phyloP scores from a whole-genome alignment of 139 green algal genomes.

The Chlamydomonas urium region DNA sequence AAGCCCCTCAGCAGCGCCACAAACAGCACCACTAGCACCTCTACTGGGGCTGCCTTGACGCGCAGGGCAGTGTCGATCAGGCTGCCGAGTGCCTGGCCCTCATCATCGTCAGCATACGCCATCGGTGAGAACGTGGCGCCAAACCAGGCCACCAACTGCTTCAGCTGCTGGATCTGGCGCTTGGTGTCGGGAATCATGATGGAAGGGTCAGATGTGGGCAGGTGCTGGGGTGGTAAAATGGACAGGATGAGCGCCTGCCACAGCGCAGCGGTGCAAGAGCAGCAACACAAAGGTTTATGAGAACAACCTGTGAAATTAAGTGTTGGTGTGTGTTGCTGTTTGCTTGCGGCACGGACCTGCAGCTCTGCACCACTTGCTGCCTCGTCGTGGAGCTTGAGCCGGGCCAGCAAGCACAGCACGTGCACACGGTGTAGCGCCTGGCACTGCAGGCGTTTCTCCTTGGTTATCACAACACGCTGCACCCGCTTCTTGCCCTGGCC shows the following conservation, averaged over 20 bases:
- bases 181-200: neutral
- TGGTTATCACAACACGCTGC: neutral
- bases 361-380: neutral
- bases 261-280: too few species aligned
- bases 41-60: slow-evolving; percentile 15
- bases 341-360: neutral
- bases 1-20: slow-evolving; percentile 63
- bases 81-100: neutral
- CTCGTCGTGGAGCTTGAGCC: neutral
- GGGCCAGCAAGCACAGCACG: slow-evolving; percentile 1
- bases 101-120: neutral
- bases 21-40: slow-evolving; percentile 67
- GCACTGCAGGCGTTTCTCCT: neutral
- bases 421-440: neutral
- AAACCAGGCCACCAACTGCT: neutral
- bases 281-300: neutral
- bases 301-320: neutral
- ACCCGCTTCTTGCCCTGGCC: neutral
- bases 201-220: neutral
- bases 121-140: neutral
- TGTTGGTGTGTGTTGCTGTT: neutral
- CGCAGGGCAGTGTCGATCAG: neutral
- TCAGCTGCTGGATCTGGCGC: neutral
- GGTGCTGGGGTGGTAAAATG: neutral
- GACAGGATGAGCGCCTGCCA: neutral